A percentile compares a stretch with the other conserved stretches of the same genome.
Conservation (phyloP, 1,284 basidiomycete genomes). For the Moesziomyces aphidis region DNA sequence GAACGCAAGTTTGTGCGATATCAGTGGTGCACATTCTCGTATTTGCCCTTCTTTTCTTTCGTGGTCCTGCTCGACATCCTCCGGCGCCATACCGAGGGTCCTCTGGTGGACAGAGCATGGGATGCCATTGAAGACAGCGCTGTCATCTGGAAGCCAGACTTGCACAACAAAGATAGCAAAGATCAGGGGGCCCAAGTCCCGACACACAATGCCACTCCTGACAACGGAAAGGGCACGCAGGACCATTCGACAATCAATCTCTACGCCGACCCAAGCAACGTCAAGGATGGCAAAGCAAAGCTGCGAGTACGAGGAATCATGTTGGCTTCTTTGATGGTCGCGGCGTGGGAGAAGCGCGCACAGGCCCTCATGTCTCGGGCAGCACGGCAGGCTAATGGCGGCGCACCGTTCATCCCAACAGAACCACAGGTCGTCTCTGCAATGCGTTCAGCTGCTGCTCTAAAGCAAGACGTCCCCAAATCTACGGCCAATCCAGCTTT, state of each 20-base stretch:
- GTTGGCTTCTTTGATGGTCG: slow-evolving; percentile 17
- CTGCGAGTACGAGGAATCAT: slow-evolving; percentile 14
- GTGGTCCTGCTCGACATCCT: slow-evolving; percentile 19
- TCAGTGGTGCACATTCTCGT: slow-evolving; percentile 18
- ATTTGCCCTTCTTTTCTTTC: slow-evolving; percentile 21
- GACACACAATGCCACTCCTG: not conserved
- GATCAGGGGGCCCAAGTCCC: not conserved
- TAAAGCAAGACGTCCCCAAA: not conserved
- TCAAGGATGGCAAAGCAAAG: not conserved
- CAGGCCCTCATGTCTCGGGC: slow-evolving; percentile 3
- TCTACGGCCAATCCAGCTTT: no score
- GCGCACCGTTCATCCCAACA: not conserved
- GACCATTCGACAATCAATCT: not conserved
- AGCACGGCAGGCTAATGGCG: not conserved
- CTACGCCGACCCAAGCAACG: not conserved
- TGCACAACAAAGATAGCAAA: not conserved
- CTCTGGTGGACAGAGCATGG: slow-evolving; percentile 13
- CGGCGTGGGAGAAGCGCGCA: slow-evolving; percentile 22
- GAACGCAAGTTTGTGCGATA: slow-evolving; percentile 2
- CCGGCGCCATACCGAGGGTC: slow-evolving; percentile 9
- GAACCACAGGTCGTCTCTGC: slow-evolving; percentile 13
- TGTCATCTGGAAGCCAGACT: slow-evolving; percentile 18
- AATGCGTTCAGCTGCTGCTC: slow-evolving; percentile 7
- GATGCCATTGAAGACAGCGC: slow-evolving; percentile 5
- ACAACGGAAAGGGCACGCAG: no score